A percentile compares a stretch with the other conserved stretches of the same genome.
Conservation (phyloP, 2,329 filamentous ascomycete genomes). For the Ceratocystis albifundus region DNA sequence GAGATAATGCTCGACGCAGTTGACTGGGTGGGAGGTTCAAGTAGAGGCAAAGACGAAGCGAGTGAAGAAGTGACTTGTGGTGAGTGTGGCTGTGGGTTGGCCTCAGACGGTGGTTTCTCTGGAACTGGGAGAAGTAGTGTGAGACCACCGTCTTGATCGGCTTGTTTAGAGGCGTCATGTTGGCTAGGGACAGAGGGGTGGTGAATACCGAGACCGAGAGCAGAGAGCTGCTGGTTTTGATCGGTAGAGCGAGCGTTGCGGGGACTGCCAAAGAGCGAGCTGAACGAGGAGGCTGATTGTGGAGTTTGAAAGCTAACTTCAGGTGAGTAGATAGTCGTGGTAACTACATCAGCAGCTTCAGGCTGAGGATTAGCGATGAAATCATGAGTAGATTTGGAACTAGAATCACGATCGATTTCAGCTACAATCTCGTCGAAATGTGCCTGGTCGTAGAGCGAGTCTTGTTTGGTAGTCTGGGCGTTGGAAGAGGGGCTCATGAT, state of each 20-base stretch:
- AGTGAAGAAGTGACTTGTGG: background rate
- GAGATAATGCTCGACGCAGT: background rate
- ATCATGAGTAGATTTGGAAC: background rate
- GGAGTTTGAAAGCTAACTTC: constrained; percentile 14
- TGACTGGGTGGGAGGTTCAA: background rate
- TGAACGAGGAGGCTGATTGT: background rate
- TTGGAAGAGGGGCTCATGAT: background rate
- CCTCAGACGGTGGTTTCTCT: background rate
- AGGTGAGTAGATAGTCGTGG: background rate
- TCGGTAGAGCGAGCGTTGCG: background rate
- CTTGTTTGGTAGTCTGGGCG: background rate
- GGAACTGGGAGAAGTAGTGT: background rate
- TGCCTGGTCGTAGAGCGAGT: background rate
- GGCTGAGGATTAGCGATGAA: background rate
- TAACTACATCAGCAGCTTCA: background rate
- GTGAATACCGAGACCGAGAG: background rate
- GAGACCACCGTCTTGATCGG: background rate
- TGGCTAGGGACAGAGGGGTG: background rate
- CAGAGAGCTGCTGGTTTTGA: background rate
- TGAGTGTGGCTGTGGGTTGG: background rate
- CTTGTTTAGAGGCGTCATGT: background rate
- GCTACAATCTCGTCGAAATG: background rate
- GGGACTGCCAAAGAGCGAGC: background rate
- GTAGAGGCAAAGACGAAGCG: background rate
- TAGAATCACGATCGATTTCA: background rate